phyloP scores from a whole-genome alignment of 2,329 filamentous ascomycete species.

The Alternaria ethzedia region DNA sequence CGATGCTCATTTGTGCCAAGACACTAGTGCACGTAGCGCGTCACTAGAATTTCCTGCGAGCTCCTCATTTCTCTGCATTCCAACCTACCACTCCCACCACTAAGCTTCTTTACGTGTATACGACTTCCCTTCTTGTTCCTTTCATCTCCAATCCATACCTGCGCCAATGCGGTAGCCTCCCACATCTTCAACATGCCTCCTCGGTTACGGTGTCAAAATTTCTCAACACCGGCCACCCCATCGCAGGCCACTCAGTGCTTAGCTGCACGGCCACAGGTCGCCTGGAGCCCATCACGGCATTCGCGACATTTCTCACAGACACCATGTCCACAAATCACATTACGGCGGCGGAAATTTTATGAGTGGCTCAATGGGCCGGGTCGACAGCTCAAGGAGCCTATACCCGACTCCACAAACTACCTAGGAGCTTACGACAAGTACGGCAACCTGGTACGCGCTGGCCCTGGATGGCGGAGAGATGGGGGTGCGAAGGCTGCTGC shows the following conservation, averaged over 20 bases:
- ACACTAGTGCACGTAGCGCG: slow-evolving; percentile 1
- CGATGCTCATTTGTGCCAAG: background rate
- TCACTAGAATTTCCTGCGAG: slow-evolving; percentile 14
- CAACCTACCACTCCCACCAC: slow-evolving; percentile 8
- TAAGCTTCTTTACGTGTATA: slow-evolving; percentile 13
- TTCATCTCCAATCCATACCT: slow-evolving; percentile 7
- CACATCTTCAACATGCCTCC: slow-evolving; percentile 38
- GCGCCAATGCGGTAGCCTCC: slow-evolving; percentile 40
- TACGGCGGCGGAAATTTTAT: slow-evolving; percentile 62
- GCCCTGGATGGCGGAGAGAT: slow-evolving; percentile 27
- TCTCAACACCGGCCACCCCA: slow-evolving; percentile 29
- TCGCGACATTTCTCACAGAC: slow-evolving; percentile 47
- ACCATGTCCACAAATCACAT: slow-evolving; percentile 52
- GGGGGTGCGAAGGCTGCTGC: slow-evolving; percentile 24
- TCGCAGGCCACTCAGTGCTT: slow-evolving; percentile 23
- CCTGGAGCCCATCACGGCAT: slow-evolving; percentile 28
- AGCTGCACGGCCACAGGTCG: slow-evolving; percentile 29
- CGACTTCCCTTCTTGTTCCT: slow-evolving; percentile 4
- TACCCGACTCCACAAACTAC: slow-evolving; percentile 62
- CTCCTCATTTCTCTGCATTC: slow-evolving; percentile 8
- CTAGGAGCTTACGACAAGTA: slow-evolving; percentile 59
- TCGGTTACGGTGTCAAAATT: slow-evolving; percentile 39
- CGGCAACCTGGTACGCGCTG: slow-evolving; percentile 55
- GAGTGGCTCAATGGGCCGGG: slow-evolving; percentile 65
- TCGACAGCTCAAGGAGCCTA: slow-evolving; percentile 54